phyloP scores from a whole-genome alignment of 177 flowering plant genomes.

The Vitis hybrid region DNA sequence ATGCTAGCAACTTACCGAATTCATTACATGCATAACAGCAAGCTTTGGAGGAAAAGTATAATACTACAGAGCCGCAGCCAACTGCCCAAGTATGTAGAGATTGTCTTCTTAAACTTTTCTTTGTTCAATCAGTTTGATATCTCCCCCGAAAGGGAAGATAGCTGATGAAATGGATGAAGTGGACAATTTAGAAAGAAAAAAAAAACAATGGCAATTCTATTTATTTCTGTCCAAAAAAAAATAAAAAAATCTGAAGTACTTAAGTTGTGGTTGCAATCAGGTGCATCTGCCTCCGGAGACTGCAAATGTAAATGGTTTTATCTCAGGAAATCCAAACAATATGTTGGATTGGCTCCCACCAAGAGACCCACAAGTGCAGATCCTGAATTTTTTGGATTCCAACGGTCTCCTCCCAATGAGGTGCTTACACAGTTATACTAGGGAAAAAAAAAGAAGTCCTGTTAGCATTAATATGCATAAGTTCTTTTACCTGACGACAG shows the following conservation, averaged over 20 bases:
- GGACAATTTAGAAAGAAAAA: no score
- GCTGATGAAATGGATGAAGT: no score
- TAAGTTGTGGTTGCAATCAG: slow-evolving; percentile 5
- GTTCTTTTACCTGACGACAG: no score
- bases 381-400: slow-evolving; percentile 38
- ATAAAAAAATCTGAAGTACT: not conserved
- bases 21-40: slow-evolving; percentile 9
- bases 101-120: not conserved
- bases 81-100: slow-evolving; percentile 20
- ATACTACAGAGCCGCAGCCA: slow-evolving; percentile 1
- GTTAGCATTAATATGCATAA: no score
- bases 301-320: slow-evolving; percentile 20
- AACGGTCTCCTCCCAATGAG: slow-evolving; percentile 43
- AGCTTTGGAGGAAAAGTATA: slow-evolving; percentile 19
- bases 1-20: not conserved
- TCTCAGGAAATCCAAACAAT: slow-evolving; percentile 22
- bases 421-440: slow-evolving; percentile 15
- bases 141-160: no score
- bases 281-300: slow-evolving; percentile 19
- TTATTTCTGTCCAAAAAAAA: not conserved
- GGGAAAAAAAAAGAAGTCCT: no score
- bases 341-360: slow-evolving; percentile 35
- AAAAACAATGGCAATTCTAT: no score
- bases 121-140: no score
- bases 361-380: slow-evolving; percentile 43